Evolutionary conservation across 2,329 filamentous ascomycete genomes (phyloP).

Genomic region (Calonectria pteridis): DNA sequence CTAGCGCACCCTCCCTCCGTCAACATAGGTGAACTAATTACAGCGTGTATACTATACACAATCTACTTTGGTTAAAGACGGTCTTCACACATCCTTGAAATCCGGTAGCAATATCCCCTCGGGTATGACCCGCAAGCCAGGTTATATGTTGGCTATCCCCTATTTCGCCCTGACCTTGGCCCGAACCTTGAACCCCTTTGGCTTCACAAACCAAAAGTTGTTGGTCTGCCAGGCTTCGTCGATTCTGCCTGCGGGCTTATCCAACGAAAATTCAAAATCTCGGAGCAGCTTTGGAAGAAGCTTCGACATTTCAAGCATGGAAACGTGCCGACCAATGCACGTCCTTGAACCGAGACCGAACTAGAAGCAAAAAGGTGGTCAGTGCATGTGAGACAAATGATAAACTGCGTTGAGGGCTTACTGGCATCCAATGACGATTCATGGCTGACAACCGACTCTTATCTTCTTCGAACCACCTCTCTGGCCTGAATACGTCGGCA

Average conservation of each 20-base stretch:
- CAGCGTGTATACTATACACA: neutral
- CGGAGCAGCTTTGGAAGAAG: slow-evolving; percentile 35
- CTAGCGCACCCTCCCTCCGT: neutral
- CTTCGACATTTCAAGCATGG: slow-evolving; percentile 42
- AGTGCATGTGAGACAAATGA: accelerated
- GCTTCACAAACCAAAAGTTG: slow-evolving; percentile 27
- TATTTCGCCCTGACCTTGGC: neutral
- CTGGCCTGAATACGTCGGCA: slow-evolving; percentile 31
- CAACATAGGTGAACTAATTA: neutral
- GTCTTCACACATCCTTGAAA: neutral
- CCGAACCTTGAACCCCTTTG: slow-evolving; percentile 9
- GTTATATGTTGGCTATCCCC: neutral
- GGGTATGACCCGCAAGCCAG: neutral
- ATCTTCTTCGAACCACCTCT: slow-evolving; percentile 32
- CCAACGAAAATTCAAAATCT: slow-evolving; percentile 38
- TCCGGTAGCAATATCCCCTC: neutral
- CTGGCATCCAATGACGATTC: slow-evolving; percentile 42
- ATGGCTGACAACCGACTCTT: slow-evolving; percentile 21
- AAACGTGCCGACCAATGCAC: slow-evolving; percentile 40
- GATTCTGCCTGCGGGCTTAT: neutral
- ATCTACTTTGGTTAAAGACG: neutral
- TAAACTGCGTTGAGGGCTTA: neutral
- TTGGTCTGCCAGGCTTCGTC: slow-evolving; percentile 1
- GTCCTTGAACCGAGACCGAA: slow-evolving; percentile 41
- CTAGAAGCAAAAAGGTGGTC: slow-evolving; percentile 12